A percentile compares a stretch with the other conserved stretches of the same genome.
phyloP scores from a whole-genome alignment of 2,329 filamentous ascomycete genomes.

The Scortechinia acanthostroma region DNA sequence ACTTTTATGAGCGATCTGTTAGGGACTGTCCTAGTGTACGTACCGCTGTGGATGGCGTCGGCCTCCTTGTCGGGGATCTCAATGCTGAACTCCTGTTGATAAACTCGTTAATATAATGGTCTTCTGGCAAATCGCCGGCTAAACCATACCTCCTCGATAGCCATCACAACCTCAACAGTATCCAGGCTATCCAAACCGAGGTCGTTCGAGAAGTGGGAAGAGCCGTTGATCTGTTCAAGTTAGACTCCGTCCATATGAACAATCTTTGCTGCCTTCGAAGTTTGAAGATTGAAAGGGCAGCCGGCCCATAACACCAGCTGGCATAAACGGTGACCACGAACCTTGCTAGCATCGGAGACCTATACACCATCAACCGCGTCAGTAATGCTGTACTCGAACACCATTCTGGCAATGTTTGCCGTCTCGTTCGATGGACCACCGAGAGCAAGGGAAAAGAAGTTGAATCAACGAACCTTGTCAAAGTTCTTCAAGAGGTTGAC shows the following conservation, averaged over 20 bases:
- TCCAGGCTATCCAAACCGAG: conserved; percentile 66
- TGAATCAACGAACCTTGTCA: conserved; percentile 80
- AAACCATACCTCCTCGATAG: conserved; percentile 59
- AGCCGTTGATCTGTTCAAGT: conserved; percentile 43
- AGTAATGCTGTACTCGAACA: too few relatives aligned
- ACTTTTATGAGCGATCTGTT: neutral
- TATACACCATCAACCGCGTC: conserved; percentile 3
- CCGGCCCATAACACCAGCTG: too few relatives aligned
- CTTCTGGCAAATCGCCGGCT: neutral
- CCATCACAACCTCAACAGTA: conserved; percentile 70
- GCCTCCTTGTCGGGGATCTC: conserved; percentile 77
- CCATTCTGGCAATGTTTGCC: too few relatives aligned
- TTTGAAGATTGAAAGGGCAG: too few relatives aligned
- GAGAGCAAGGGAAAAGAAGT: too few relatives aligned
- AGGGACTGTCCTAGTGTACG: conserved; percentile 21
- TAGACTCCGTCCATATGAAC: neutral
- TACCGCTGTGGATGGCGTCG: conserved; percentile 71
- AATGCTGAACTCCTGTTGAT: conserved; percentile 41
- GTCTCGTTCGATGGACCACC: too few relatives aligned
- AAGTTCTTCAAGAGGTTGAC: conserved; percentile 89
- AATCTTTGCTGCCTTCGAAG: neutral
- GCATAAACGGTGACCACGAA: conserved; percentile 3
- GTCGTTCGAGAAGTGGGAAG: conserved; percentile 64
- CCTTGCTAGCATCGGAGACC: conserved; percentile 9
- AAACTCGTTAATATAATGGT: neutral